Base-by-base conservation (phyloP, 495 filamentous ascomycete species). In the Diplogelasinospora grovesii region DNA sequence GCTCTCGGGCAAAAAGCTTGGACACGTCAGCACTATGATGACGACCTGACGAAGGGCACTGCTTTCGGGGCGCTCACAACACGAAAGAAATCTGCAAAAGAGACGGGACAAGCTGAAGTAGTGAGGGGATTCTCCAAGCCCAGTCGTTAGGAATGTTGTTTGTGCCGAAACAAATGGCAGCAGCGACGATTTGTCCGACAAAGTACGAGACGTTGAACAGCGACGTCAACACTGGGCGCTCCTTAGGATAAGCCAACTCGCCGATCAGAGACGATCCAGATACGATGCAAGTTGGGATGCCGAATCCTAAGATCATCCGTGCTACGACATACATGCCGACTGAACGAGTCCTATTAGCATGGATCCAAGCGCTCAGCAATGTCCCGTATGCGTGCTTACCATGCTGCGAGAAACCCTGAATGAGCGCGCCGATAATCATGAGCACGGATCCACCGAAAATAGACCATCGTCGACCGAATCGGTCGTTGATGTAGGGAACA, bases 121-220 rank as follows among this genome's bases (percentile, higher is more conserved):
- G 57, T 1, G 77, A 82, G 0, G 80, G 81, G 21, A 84, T 79
- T 22, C 78, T 54, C 81, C 79, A 85, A 6, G 74, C 68, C 78
- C 78, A 82, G 35, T 80, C 61, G 46, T 49, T 67, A 7, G 56
- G 5, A 31, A 82, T 77, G 20, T 53, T 63, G 52, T 75, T 71
- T 4, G 79, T 83, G 4, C 76, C 78, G 20, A 80, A 67, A 9
- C 66, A 69, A 13, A 83, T 73, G 11, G 66, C 72, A 0, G 78
- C 76, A 7, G 79, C 79, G n/a, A 74, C 60, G 33, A 83, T 74
- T 39, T 75, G 69, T 4, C 81, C 79, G 35, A 81, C 60, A 65
- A 69, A 86, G 57, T 77, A 85, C 5, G 71, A 66, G 11, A 65
- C 73, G 54, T 85, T 84, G 67, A 83, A 85, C 7, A 85, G 72